Base-by-base conservation (phyloP, 2,329 filamentous ascomycete genomes). In the Penicillium hordei region DNA sequence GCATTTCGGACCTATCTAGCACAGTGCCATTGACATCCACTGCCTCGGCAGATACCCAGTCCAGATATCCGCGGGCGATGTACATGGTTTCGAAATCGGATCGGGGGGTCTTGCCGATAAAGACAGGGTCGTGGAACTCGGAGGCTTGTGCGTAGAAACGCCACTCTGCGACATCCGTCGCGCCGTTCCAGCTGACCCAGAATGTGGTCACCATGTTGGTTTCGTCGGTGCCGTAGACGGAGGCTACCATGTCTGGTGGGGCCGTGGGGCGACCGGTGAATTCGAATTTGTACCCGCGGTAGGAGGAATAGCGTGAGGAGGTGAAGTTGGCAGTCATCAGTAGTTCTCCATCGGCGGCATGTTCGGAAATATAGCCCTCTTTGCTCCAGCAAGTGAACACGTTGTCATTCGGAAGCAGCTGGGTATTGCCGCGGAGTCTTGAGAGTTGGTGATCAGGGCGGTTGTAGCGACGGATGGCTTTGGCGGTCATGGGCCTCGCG, bases 281-380 rank as follows among this genome's bases (percentile, higher is more conserved):
- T 33, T 71, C 62, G 27, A 59, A 69, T 53, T 78, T 78, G 65
- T 74, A 77, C 10, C 72, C 66, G 4, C 76, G 74, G 56, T 78
- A 78, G 27, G 69, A 76, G 7, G 68, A 69, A 57, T 70, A 73
- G 9, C 69, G 68, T 1, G 52, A n/a, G 0, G 68, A 69, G 9
- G 59, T 63, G 58, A 76, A 78, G 23, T 56, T 61, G 1, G 73
- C 73, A 12, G 67, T 69, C 60, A 75, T 67, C 5, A 73, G 49
- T n/a, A 68, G 23, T 10, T 64, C 56, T 8, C 75, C 74, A 8
- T 72, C 62, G 0, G 60, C 49, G 0, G 68, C 63, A 48, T 68
- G 65, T 45, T 77, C 75, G 19, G 65, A 72, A 13, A 71, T 66
- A 50, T 74, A 75, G 17, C 72, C 71, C 21, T 63, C 53, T 25